A percentile compares a stretch with the other conserved stretches of the same genome.
Conservation (phyloP, 2,329 filamentous ascomycete genomes). For the Ophiostoma montium region DNA sequence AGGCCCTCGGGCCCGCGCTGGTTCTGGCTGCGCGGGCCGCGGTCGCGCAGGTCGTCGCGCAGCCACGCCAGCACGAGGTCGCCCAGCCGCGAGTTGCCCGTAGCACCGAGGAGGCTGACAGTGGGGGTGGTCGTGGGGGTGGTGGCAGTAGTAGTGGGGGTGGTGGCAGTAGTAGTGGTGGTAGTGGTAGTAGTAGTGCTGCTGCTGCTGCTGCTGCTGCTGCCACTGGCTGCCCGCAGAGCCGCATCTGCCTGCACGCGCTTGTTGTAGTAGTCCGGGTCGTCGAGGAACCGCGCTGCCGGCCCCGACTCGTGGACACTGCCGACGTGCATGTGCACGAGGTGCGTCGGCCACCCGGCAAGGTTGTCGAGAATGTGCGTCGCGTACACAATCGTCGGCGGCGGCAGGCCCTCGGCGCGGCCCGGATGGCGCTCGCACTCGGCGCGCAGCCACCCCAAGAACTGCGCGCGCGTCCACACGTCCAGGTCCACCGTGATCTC, state of each 20-base stretch:
- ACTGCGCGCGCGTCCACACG: conserved; percentile 69
- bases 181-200: too few species aligned
- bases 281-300: conserved; percentile 50
- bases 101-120: conserved; percentile 15
- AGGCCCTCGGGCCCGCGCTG: conserved; percentile 45
- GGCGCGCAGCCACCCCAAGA: conserved; percentile 69
- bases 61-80: conserved; percentile 84
- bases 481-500: conserved; percentile 97
- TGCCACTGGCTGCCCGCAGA: background rate
- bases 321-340: conserved; percentile 91
- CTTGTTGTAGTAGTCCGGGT: conserved; percentile 9
- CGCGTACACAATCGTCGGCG: conserved; percentile 81
- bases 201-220: background rate
- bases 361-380: conserved; percentile 96
- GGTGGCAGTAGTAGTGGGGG: too few species aligned
- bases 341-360: conserved; percentile 84
- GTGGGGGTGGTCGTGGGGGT: too few species aligned
- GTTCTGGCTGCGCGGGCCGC: conserved; percentile 58
- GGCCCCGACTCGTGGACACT: conserved; percentile 74
- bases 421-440: conserved; percentile 70
- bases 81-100: conserved; percentile 71
- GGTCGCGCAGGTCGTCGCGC: conserved; percentile 59
- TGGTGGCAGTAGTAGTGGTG: too few species aligned
- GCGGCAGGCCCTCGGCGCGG: conserved; percentile 2
- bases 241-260: conserved; percentile 3